Conservation (phyloP, 805 yeast genomes). For the Nakazawaea wickerhamii region DNA sequence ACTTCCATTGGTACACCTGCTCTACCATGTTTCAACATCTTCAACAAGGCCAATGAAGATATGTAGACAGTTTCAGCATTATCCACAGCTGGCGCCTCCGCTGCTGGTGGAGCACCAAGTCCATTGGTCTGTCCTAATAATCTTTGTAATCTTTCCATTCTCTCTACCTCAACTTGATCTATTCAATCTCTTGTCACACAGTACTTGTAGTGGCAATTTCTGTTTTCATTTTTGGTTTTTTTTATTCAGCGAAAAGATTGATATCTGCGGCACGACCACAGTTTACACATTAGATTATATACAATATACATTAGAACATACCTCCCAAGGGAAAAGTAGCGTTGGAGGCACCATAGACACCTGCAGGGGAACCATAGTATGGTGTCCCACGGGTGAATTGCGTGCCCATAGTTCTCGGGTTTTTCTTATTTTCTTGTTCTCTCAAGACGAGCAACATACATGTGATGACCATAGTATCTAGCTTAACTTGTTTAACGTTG, state of each 20-base stretch:
- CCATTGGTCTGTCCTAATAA: constrained; percentile 37
- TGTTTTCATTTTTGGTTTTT: not conserved
- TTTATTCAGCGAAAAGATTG: not conserved
- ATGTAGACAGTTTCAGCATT: constrained; percentile 95
- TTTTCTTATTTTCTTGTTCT: constrained; percentile 16
- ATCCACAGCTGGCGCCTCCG: constrained; percentile 83
- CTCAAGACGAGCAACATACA: constrained; percentile 15
- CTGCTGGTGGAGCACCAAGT: constrained; percentile 38
- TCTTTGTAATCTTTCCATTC: constrained; percentile 46
- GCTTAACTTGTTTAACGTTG: constrained; percentile 13
- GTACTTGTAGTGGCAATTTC: constrained; percentile 5
- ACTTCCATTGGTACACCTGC: constrained; percentile 78
- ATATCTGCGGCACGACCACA: not conserved
- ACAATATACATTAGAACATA: constrained; percentile 3
- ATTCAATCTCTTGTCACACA: not conserved
- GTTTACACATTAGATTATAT: too few relatives aligned
- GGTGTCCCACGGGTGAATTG: constrained; percentile 3
- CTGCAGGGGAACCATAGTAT: not conserved
- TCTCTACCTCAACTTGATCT: constrained; percentile 7
- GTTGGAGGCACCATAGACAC: constrained; percentile 7
- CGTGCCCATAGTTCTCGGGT: constrained; percentile 8
- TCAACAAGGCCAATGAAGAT: constrained; percentile 88
- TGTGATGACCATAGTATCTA: constrained; percentile 14
- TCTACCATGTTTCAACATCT: constrained; percentile 97
- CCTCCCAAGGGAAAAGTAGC: constrained; percentile 6